These are phyloP conservation scores for Amylocystis lapponica DNA, from an alignment of 768 basidiomycete species.

Conservation along the genomic window DNA sequence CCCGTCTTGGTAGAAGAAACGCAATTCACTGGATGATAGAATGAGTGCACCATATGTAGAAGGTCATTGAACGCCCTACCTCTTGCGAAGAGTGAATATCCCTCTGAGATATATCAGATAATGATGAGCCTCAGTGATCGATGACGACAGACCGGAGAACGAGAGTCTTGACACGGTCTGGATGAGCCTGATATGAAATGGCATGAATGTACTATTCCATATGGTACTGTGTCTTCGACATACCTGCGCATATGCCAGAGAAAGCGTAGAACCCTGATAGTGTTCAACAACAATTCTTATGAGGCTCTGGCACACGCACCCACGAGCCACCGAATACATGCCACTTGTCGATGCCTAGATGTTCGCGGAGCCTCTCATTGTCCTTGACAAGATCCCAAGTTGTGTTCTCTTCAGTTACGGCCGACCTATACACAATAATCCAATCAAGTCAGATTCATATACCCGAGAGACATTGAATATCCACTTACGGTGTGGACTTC, in stretches of 20 bases:
- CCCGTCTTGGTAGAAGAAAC: conserved; percentile 91
- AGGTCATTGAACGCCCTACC: conserved; percentile 31
- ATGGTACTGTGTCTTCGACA: not conserved
- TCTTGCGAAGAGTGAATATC: conserved; percentile 82
- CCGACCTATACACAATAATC: too few relatives aligned
- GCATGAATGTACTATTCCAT: not conserved
- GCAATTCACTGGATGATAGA: conserved; percentile 50
- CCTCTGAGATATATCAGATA: conserved; percentile 42
- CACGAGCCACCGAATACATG: conserved; percentile 94
- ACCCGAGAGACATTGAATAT: too few relatives aligned
- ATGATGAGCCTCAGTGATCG: not conserved
- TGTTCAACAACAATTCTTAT: not conserved
- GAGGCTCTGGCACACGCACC: conserved; percentile 37
- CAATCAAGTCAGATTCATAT: too few relatives aligned
- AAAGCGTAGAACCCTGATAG: conserved; percentile 74
- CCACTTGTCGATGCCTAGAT: conserved; percentile 80
- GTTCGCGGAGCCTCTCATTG: conserved; percentile 74
- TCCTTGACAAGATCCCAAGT: conserved; percentile 93
- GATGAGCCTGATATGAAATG: conserved; percentile 51
- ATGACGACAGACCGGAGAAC: conserved; percentile 54
- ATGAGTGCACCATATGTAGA: not conserved
- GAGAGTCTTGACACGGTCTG: conserved; percentile 72
- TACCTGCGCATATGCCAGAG: conserved; percentile 83
- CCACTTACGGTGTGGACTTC: conserved; percentile 72
- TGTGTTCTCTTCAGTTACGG: conserved; percentile 80